Evolutionary conservation across 345 rosid genomes (phyloP), one percentile per base, ranked within the genome.

Genomic region (Rhodomyrtus tomentosa): DNA sequence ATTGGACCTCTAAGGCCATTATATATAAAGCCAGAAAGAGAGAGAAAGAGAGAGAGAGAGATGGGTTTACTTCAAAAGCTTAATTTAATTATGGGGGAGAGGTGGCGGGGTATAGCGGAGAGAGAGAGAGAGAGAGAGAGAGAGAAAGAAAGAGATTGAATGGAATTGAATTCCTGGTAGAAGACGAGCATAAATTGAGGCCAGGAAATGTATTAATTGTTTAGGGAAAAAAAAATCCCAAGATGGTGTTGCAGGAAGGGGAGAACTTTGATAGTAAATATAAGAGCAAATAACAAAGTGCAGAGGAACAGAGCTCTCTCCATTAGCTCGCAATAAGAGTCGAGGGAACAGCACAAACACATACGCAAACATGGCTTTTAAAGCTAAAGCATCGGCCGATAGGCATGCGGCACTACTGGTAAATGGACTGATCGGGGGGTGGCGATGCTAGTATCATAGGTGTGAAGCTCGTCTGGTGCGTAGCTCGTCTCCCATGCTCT

Each of bases 1-100:
- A 55, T 74, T 86, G 88, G 83, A 72, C 84, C 58, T 86, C 56
- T 10, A 84, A 90, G 91, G 91, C 84, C 91, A 88, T 93, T 91
- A 92, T 92, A 93, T 91, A 93, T 88, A 90, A 54, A 83, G 45
- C 73, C 86, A 84, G 83, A 55, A 7, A 85, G 84, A 84, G 83
- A 55, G 85, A 51, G 84, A 51, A 55, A 50, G 84, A 68, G 55
- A 81, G 50, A 58, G 72, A 73, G 51, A 42, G 91, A 88, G 90
- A 88, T 83, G 93, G 88, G 92, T 58, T 90, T 85, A 82, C 88
- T 87, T 89, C 93, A 90, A 93, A 95, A 91, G 93, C 92, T 89
- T 91, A 90, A 89, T 88, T 92, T 84, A 95, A 95, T 94, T 90
- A 88, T 81, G 93, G 91, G 89, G 87, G 90, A 90, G 95, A 90